Conservation (phyloP, 2,329 filamentous ascomycete genomes). For the Trichoderma semiorbis region DNA sequence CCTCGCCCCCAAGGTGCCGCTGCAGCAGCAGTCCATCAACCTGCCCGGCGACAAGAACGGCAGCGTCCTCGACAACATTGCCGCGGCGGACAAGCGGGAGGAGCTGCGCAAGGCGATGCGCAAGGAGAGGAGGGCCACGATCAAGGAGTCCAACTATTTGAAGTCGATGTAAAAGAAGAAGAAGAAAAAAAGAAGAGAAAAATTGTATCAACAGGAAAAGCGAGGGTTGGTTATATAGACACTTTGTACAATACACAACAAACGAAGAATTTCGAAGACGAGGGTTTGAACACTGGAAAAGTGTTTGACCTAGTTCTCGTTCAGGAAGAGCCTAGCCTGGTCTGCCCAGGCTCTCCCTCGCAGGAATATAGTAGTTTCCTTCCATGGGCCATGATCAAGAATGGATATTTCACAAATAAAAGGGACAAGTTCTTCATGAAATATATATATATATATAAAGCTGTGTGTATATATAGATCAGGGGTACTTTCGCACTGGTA, state of each 20-base stretch:
- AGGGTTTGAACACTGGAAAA: not conserved
- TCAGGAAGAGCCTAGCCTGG: not conserved
- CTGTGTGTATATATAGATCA: not conserved
- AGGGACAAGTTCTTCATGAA: not conserved
- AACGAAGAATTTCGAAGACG: not conserved
- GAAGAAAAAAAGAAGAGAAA: slow-evolving; percentile 25
- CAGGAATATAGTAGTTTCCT: not conserved
- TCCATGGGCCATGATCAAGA: not conserved
- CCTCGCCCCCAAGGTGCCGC: slow-evolving; percentile 65
- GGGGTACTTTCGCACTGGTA: not conserved
- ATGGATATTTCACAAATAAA: not conserved
- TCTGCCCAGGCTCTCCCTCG: not conserved
- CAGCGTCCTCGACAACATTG: slow-evolving; percentile 43
- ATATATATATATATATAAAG: not conserved
- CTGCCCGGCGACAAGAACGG: slow-evolving; percentile 52
- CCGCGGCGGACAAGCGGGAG: slow-evolving; percentile 50
- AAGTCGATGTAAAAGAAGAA: slow-evolving; percentile 62
- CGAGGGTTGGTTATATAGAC: not conserved
- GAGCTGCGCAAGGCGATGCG: slow-evolving; percentile 70
- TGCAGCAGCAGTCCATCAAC: slow-evolving; percentile 77
- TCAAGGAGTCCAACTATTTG: slow-evolving; percentile 84
- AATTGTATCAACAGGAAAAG: not conserved
- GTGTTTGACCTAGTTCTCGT: no score
- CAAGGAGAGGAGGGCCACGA: slow-evolving; percentile 68
- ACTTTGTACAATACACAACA: not conserved